A percentile compares a stretch with the other conserved stretches of the same genome.
Evolutionary conservation across 1,139 yeast genomes (phyloP).

Genomic region (Lodderomyces theae): DNA sequence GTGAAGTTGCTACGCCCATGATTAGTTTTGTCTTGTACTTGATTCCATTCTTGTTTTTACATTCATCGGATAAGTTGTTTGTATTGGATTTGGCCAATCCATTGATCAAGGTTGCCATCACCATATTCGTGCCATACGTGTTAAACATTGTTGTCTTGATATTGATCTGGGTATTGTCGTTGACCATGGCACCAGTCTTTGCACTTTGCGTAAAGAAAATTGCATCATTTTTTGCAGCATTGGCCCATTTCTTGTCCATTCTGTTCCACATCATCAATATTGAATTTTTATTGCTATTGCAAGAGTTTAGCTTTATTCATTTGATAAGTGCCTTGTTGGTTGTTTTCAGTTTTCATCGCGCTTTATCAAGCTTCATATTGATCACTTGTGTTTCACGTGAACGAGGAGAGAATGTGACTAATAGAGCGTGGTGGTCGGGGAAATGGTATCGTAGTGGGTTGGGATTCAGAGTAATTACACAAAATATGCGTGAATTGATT

Average conservation of each 20-base stretch:
- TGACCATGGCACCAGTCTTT: slow-evolving; percentile 45
- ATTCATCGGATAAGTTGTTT: slow-evolving; percentile 60
- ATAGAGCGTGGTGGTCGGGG: slow-evolving; percentile 87
- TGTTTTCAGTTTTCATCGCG: slow-evolving; percentile 52
- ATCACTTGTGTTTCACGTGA: slow-evolving; percentile 58
- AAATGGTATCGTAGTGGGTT: slow-evolving; percentile 62
- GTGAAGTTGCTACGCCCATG: slow-evolving; percentile 53
- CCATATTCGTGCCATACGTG: slow-evolving; percentile 53
- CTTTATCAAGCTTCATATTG: slow-evolving; percentile 34
- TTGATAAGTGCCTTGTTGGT: slow-evolving; percentile 58
- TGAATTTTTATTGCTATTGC: slow-evolving; percentile 60
- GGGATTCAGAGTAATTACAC: slow-evolving; percentile 58
- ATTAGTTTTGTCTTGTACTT: slow-evolving; percentile 41
- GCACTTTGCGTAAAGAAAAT: slow-evolving; percentile 33
- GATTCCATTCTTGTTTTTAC: slow-evolving; percentile 61
- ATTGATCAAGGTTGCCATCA: slow-evolving; percentile 47
- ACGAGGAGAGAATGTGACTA: slow-evolving; percentile 51
- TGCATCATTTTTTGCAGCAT: slow-evolving; percentile 43
- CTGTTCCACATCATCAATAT: slow-evolving; percentile 52
- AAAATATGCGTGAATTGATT: slow-evolving; percentile 65
- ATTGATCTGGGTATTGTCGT: slow-evolving; percentile 46
- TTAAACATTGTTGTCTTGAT: slow-evolving; percentile 44
- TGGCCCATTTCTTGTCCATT: slow-evolving; percentile 54
- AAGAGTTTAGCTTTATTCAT: slow-evolving; percentile 60
- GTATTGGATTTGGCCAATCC: slow-evolving; percentile 50